Evolutionary conservation across 345 rosid genomes (phyloP).

Genomic region (Euclidium syriacum): DNA sequence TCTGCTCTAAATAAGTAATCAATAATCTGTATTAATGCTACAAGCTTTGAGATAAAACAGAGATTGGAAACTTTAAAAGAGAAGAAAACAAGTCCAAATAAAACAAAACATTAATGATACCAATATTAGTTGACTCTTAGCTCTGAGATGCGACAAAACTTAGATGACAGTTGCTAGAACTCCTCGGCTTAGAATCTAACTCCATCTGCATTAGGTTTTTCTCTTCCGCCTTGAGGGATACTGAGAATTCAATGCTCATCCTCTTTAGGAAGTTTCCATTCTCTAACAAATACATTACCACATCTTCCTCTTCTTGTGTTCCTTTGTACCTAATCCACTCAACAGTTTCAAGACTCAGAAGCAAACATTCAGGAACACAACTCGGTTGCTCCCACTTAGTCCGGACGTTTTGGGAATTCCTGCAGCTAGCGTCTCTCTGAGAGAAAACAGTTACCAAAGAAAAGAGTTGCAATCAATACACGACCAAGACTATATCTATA

Average conservation of each 20-base stretch:
- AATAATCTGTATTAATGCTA: neutral
- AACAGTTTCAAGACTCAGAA: neutral
- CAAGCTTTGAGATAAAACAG: neutral
- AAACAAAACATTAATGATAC: neutral
- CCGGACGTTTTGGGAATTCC: neutral
- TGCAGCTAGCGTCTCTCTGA: neutral
- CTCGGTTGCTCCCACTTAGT: neutral
- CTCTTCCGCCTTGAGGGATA: neutral
- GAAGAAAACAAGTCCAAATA: neutral
- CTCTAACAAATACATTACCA: neutral
- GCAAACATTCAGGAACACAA: conserved; percentile 2
- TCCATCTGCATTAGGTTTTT: neutral
- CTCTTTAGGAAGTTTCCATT: neutral
- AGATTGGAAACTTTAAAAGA: neutral
- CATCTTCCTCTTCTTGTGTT: neutral
- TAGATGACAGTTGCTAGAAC: neutral
- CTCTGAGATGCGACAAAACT: neutral
- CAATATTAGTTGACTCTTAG: neutral
- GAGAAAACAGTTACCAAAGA: neutral
- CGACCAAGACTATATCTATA: neutral
- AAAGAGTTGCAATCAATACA: neutral
- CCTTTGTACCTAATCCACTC: neutral
- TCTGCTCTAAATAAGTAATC: neutral
- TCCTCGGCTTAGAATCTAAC: neutral
- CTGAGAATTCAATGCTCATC: neutral